Base-by-base conservation (phyloP, 257 asterid species). In the Agastache rugosa region DNA sequence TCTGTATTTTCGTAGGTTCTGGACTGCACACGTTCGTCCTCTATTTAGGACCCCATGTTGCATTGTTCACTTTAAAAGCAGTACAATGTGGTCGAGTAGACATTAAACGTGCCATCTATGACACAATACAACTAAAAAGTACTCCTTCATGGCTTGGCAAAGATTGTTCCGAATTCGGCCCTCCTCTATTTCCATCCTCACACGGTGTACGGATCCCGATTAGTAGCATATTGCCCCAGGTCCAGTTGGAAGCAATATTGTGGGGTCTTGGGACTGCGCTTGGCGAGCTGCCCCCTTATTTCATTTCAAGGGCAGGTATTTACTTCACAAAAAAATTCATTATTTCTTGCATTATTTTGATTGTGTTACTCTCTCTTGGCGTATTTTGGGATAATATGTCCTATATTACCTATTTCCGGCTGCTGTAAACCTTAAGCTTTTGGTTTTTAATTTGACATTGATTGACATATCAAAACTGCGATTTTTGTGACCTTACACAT, bases 251-350 rank as follows among this genome's bases (percentile, higher is more conserved):
- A 81, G 97, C 97, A 48, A 73, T 93, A 27, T 67, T 93, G 25
- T 93, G 98, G 98, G 98, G 98, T 70, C 77, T 91, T 37, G 97
- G 98, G 50, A 93, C 98, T 27, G 98, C 98, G 15, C 96, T 93
- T 37, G 98, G 98, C 34, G 98, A 93, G 79, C 97, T 93, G 51
- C 98, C 97, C 63, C 98, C 98, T 12, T 93, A 93, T 83, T 93
- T 93, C 73, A 91, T 93, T 79, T 93, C 98, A 72, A 85, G 98
- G 85, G 96, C 98, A 72, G 98, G 98, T 93, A 78, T 54, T 80
- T 79, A 67, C 31, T 10, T 50, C 22, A 12, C 22, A 19, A 2
- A 51, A 0, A 2, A 51, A 0, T 62, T 42, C 15, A 5, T 19
- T 8, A 9, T 82, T 39, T 15, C 42, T 17, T 42, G 20, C 58